Evolutionary conservation across 257 asterid species (phyloP).

Genomic region (Osmanthus fragrans): DNA sequence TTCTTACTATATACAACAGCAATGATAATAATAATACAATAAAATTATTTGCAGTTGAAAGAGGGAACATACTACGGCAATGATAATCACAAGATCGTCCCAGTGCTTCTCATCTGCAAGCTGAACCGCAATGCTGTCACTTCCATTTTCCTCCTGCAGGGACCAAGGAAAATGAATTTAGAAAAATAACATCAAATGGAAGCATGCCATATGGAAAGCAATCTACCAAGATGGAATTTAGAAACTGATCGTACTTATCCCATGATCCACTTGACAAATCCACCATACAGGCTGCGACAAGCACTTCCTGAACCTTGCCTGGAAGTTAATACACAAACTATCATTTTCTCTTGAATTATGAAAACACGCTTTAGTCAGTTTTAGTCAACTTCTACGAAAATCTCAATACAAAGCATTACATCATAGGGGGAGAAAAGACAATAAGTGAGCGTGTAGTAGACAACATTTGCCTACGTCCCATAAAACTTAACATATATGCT

Average conservation of each 20-base stretch:
- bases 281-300: slow-evolving; percentile 95
- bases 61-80: slow-evolving; percentile 63
- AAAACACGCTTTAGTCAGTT: too few species aligned
- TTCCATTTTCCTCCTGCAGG: slow-evolving; percentile 76
- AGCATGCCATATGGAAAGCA: background rate
- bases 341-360: background rate
- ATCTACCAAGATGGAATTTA: background rate
- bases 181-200: background rate
- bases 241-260: slow-evolving; percentile 63
- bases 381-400: too few species aligned
- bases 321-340: slow-evolving; percentile 17
- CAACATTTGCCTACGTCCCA: background rate
- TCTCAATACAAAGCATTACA: too few species aligned
- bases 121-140: slow-evolving; percentile 90
- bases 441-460: background rate
- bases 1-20: too few species aligned
- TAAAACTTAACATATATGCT: background rate
- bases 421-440: too few species aligned
- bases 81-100: slow-evolving; percentile 93
- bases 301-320: slow-evolving; percentile 99
- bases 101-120: slow-evolving; percentile 93
- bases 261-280: slow-evolving; percentile 99
- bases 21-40: too few species aligned
- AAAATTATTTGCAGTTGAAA: background rate
- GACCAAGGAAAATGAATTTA: slow-evolving; percentile 22